Base-by-base conservation (phyloP, 2,329 filamentous ascomycete genomes). In the Cercospora sesami region DNA sequence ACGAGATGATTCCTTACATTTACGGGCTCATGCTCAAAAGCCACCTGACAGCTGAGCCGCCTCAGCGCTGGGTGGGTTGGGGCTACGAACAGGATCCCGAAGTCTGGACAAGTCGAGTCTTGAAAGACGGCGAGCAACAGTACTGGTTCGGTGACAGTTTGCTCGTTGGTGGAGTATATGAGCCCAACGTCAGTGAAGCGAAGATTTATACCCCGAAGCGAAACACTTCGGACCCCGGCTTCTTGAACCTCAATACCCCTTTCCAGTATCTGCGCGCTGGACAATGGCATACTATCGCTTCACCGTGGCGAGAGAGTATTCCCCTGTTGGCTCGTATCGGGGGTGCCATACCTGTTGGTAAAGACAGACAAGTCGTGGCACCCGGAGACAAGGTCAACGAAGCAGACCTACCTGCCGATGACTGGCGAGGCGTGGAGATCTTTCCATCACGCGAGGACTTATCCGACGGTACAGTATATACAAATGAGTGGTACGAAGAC, bases 11-110 rank as follows among this genome's bases (percentile, higher is more conserved):
- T 8, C 90, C 90, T 0, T 92, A 91, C 75, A 83, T 90, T 7
- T 92, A 92, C 78, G 88, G 87, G 0, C 82, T 88, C 1, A 85
- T 86, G 53, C 81, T 92, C 0, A 82, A 86, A 62, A 88, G 87
- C 23, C 89, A 92, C 75, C 78, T 81, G 58, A 83, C 80, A 0
- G 90, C 90, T 0, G 80, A 82, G 0, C 89, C 90, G 1, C 87
- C 89, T 0, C 90, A 91, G 73, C 82, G 89, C 62, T 92, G 90
- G 90, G 87, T 88, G 0, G 90, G 90, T 0, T 92, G 89, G 89
- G 89, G 89, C 28, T 91, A 89, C 73, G 90, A 92, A 74, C 74
- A 79, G 0, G 90, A 92, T 71, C 81, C 87, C 0, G 86, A 87
- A 68, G 86, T 92, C 0, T 92, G 90, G 90, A 76, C 30, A 3